These are phyloP conservation scores for Microcyclospora tardicrescens DNA, from an alignment of 2,329 filamentous ascomycete genomes.

Conservation along the genomic window DNA sequence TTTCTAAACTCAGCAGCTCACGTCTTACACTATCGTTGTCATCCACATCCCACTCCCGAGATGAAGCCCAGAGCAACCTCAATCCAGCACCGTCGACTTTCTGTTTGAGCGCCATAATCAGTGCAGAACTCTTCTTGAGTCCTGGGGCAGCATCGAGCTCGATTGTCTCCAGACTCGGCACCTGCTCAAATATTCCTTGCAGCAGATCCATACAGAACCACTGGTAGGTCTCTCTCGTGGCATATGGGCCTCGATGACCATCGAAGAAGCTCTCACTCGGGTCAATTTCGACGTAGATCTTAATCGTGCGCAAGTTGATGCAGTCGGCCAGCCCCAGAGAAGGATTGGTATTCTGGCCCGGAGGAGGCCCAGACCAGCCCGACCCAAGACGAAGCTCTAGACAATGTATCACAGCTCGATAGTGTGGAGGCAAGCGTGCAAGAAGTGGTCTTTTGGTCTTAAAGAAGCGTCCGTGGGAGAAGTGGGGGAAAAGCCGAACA, in stretches of 20 bases:
- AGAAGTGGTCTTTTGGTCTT: constrained; percentile 62
- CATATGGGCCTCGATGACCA: constrained; percentile 44
- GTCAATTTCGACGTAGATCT: constrained; percentile 60
- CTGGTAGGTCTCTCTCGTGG: constrained; percentile 56
- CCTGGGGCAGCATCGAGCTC: constrained; percentile 58
- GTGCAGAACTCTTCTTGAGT: constrained; percentile 51
- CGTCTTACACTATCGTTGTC: constrained; percentile 1
- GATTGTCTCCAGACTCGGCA: constrained; percentile 45
- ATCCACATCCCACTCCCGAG: constrained; percentile 51
- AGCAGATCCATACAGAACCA: constrained; percentile 49
- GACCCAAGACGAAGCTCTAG: constrained; percentile 61
- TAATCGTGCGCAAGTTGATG: constrained; percentile 44
- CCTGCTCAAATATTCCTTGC: constrained; percentile 40
- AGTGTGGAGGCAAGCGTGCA: constrained; percentile 48
- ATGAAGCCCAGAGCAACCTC: constrained; percentile 48
- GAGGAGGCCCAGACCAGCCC: constrained; percentile 57
- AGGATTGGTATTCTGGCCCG: constrained; percentile 54
- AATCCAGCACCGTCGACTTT: constrained; percentile 38
- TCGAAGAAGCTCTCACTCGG: constrained; percentile 52
- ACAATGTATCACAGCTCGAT: constrained; percentile 47
- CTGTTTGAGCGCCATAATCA: constrained; percentile 49
- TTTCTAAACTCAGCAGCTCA: constrained; percentile 6
- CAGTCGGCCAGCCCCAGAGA: constrained; percentile 52
- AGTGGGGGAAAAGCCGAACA: constrained; percentile 55
- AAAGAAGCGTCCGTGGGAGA: constrained; percentile 52